Percentiles rank a stretch among this genome's conserved stretches.
These are phyloP conservation scores for Backusella morwellensis DNA, from an alignment of 192 early-diverging fungal genomes.

Conservation along the genomic window DNA sequence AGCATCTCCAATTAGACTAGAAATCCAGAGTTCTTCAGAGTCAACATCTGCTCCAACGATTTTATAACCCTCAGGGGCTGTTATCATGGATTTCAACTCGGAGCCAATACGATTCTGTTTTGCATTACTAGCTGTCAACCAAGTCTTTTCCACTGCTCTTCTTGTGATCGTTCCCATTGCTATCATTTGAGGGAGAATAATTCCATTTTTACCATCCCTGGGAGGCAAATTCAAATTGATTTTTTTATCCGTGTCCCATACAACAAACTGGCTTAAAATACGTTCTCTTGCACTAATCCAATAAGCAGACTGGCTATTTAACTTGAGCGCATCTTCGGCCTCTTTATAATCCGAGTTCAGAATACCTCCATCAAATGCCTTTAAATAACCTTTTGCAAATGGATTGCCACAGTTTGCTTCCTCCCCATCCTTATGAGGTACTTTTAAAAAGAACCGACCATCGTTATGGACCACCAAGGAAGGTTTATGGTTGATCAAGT, in stretches of 20 bases:
- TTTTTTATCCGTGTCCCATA: slow-evolving; percentile 58
- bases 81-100: slow-evolving; percentile 87
- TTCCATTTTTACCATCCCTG: slow-evolving; percentile 44
- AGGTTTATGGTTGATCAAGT: slow-evolving; percentile 12
- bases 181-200: slow-evolving; percentile 88
- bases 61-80: slow-evolving; percentile 78
- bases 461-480: slow-evolving; percentile 42
- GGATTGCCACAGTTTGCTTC: slow-evolving; percentile 79
- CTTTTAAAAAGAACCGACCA: slow-evolving; percentile 45
- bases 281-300: slow-evolving; percentile 88
- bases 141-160: slow-evolving; percentile 87
- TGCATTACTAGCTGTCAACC: slow-evolving; percentile 95
- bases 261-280: slow-evolving; percentile 81
- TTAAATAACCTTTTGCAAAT: slow-evolving; percentile 78
- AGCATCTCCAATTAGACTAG: slow-evolving; percentile 89
- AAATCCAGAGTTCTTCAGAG: slow-evolving; percentile 96
- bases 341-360: slow-evolving; percentile 67
- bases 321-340: slow-evolving; percentile 76
- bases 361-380: slow-evolving; percentile 75
- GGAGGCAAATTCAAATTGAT: slow-evolving; percentile 45
- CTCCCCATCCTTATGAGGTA: slow-evolving; percentile 90
- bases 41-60: slow-evolving; percentile 98
- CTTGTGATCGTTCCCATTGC: slow-evolving; percentile 97
- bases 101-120: slow-evolving; percentile 88
- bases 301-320: slow-evolving; percentile 82